Conservation (phyloP, 2,329 filamentous ascomycete species). For the Diaporthe caulivora region DNA sequence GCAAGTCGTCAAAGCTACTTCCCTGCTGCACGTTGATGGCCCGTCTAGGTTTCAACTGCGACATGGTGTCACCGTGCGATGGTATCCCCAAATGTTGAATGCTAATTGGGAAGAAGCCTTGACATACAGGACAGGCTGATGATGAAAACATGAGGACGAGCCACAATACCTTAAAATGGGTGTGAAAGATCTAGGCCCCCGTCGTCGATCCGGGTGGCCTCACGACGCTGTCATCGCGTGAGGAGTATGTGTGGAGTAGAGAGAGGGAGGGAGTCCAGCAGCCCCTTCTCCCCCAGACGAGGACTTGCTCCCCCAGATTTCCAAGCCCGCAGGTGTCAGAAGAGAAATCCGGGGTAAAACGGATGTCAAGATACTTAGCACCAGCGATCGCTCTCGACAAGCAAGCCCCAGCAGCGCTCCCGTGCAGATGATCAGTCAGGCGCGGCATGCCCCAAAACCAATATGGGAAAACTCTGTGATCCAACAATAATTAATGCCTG, state of each 20-base stretch:
- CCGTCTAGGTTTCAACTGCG: neutral
- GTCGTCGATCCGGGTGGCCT: slow-evolving; percentile 21
- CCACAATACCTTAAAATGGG: neutral
- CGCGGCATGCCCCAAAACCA: slow-evolving; percentile 4
- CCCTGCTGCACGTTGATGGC: neutral
- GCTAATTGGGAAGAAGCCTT: neutral
- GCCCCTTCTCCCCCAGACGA: neutral
- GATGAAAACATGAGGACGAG: neutral
- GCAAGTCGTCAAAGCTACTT: neutral
- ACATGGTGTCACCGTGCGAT: neutral
- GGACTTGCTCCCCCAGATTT: slow-evolving; percentile 12
- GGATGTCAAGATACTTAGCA: slow-evolving; percentile 22
- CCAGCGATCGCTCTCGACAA: neutral
- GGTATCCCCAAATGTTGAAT: neutral
- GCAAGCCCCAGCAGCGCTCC: neutral
- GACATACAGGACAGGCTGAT: neutral
- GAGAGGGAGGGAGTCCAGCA: neutral
- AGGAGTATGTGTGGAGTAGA: slow-evolving; percentile 8
- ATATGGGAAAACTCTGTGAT: slow-evolving; percentile 23
- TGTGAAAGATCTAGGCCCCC: slow-evolving; percentile 19
- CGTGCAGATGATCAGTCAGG: neutral
- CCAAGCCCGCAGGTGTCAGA: slow-evolving; percentile 10
- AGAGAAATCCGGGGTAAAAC: slow-evolving; percentile 14
- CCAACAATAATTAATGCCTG: slow-evolving; percentile 12
- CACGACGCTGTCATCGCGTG: slow-evolving; percentile 27